Conservation (phyloP, 805 yeast genomes). For the Wickerhamiella galacta region DNA sequence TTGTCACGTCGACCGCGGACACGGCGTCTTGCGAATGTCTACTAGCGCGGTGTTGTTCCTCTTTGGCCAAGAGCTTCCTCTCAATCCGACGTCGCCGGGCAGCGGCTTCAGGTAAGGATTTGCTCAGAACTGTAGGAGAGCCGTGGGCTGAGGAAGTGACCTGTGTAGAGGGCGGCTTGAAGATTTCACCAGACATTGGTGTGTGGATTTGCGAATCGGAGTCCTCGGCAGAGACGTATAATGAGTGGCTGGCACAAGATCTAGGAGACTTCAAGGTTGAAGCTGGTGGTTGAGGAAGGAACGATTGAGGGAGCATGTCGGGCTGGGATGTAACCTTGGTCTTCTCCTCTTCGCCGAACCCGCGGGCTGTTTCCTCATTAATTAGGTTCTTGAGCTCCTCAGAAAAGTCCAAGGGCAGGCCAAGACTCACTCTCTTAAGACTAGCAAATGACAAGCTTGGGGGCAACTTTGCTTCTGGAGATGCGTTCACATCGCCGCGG, state of each 20-base stretch:
- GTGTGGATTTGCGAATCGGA: too few species aligned
- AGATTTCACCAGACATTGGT: too few species aligned
- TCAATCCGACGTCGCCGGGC: conserved; percentile 3
- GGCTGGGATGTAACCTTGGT: background rate
- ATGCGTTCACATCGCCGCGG: too few species aligned
- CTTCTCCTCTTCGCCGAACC: too few species aligned
- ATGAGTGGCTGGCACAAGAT: too few species aligned
- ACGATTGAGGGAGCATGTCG: background rate
- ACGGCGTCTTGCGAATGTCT: too few species aligned
- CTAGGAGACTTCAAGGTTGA: too few species aligned
- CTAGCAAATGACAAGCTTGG: background rate
- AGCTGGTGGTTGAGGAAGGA: background rate
- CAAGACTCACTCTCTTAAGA: conserved; percentile 4
- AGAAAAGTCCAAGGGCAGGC: conserved; percentile 5
- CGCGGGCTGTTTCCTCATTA: too few species aligned
- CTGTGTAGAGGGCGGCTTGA: background rate
- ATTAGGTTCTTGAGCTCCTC: conserved; percentile 5
- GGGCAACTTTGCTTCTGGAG: too few species aligned
- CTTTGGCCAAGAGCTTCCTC: background rate
- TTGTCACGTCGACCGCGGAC: too few species aligned
- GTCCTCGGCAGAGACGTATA: too few species aligned
- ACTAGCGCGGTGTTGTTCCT: background rate
- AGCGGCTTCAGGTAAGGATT: conserved; percentile 5
- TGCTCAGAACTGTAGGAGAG: conserved; percentile 1
- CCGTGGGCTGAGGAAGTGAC: background rate